Base-by-base conservation (phyloP, 805 yeast genomes). In the Yamadazyma insecticola region DNA sequence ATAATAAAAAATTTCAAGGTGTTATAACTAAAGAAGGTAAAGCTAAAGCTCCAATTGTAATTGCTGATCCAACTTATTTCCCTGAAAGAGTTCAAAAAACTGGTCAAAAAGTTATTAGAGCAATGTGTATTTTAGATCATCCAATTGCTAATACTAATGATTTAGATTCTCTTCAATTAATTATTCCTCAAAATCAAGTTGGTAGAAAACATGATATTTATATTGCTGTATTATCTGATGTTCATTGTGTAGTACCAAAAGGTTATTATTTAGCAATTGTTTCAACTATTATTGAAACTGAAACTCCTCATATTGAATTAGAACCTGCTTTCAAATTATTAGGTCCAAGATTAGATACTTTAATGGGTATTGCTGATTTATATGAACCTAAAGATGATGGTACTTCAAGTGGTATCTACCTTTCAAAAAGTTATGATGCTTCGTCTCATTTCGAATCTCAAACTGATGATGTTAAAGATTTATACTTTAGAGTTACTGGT, bases 11-110 rank as follows among this genome's bases (percentile, higher is more conserved):
- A 51, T 87, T 88, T 45, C 67, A 69, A 18, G 97, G 97, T 36
- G 95, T 92, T 28, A 78, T 78, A 47, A 83, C 96, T 30, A 92
- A 89, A 42, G 92, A 88, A 48, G 97, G 96, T 41, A 71, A 71
- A 24, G 96, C 96, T 11, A 81, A 76, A 49, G 96, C 98, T 0
- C 95, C 95, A 40, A 65, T 88, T 37, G 94, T 92, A 21, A 88
- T 92, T 63, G 96, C 96, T 16, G 98, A 92, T 58, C 98, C 98
- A 37, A 90, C 97, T 13, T 92, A 92, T 53, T 92, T 92, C 77
- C 96, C 97, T 3, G 80, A 78, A 28, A 76, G 72, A 53, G 92
- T 84, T 28, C 69, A 72, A 48, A 69, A 78, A 54, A 77, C 86
- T 4, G 92, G 90, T 23, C 69, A 74, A 42, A 76, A 67, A 50